Conservation (phyloP, 305 asterid genomes). For the Rubia balearica region DNA sequence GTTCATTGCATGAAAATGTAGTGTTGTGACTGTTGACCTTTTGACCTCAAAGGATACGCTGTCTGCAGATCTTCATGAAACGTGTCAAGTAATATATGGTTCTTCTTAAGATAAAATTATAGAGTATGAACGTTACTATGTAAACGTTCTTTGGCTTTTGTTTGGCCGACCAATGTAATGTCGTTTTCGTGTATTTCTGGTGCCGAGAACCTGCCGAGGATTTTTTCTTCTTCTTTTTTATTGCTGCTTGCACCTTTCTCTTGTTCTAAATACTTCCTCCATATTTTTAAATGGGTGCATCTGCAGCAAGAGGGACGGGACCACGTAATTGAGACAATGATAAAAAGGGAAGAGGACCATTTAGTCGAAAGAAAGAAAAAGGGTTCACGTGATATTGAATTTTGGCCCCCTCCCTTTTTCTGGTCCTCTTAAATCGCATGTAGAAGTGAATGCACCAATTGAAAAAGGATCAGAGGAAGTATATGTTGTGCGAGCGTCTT, state of each 20-base stretch:
- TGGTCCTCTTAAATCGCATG: not conserved
- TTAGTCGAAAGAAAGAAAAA: too few relatives aligned
- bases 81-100: not conserved
- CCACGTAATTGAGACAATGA: not conserved
- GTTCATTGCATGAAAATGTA: not conserved
- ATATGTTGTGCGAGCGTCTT: not conserved
- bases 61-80: conserved; percentile 1
- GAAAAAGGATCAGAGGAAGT: too few relatives aligned
- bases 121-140: not conserved
- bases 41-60: not conserved
- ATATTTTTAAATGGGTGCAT: not conserved
- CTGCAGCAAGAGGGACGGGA: not conserved
- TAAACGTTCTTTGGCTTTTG: not conserved
- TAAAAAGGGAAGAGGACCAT: too few relatives aligned
- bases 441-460: not conserved
- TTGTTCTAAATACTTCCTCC: not conserved
- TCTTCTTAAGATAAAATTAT: not conserved
- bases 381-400: not conserved
- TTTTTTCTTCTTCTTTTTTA: too few relatives aligned
- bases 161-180: not conserved
- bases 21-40: not conserved
- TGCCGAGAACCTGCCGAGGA: not conserved
- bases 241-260: not conserved
- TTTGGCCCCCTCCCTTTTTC: not conserved
- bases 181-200: not conserved